These are phyloP conservation scores for Fusarium sp. DNA, from an alignment of 2,329 filamentous ascomycete genomes.

Conservation along the genomic window DNA sequence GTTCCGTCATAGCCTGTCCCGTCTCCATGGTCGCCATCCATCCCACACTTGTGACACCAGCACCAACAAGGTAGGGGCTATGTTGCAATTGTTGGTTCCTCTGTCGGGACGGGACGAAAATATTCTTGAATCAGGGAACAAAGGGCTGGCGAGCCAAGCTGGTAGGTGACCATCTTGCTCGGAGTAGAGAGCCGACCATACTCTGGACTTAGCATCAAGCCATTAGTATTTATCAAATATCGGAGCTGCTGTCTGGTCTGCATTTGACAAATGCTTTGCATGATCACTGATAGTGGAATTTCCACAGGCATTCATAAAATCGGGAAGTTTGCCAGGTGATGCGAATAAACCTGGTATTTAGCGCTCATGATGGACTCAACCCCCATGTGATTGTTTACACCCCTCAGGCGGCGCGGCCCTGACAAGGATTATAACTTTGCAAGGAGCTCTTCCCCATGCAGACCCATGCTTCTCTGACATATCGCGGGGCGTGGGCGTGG, in stretches of 20 bases:
- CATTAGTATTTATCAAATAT: neutral
- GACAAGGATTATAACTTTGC: constrained; percentile 18
- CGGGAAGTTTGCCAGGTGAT: neutral
- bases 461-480: constrained; percentile 36
- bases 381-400: constrained; percentile 26
- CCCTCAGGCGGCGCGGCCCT: constrained; percentile 17
- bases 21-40: constrained; percentile 2
- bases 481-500: constrained; percentile 35
- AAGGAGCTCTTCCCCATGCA: constrained; percentile 32
- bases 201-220: neutral
- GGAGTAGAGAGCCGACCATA: neutral
- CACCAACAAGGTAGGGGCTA: constrained; percentile 1
- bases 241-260: neutral
- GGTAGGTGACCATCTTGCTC: neutral
- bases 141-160: neutral
- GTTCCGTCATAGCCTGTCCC: neutral
- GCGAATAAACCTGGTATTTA: constrained; percentile 23
- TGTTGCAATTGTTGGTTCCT: constrained; percentile 7
- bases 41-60: constrained; percentile 10
- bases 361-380: constrained; percentile 11
- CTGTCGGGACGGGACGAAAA: constrained; percentile 15
- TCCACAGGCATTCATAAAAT: neutral
- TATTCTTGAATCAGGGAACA: constrained; percentile 6
- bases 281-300: neutral
- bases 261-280: constrained; percentile 2